Percentiles rank a stretch among this genome's conserved stretches.
These are phyloP conservation scores for Pseudocercospora macadamiae DNA, from an alignment of 2,329 filamentous ascomycete genomes.

Conservation along the genomic window DNA sequence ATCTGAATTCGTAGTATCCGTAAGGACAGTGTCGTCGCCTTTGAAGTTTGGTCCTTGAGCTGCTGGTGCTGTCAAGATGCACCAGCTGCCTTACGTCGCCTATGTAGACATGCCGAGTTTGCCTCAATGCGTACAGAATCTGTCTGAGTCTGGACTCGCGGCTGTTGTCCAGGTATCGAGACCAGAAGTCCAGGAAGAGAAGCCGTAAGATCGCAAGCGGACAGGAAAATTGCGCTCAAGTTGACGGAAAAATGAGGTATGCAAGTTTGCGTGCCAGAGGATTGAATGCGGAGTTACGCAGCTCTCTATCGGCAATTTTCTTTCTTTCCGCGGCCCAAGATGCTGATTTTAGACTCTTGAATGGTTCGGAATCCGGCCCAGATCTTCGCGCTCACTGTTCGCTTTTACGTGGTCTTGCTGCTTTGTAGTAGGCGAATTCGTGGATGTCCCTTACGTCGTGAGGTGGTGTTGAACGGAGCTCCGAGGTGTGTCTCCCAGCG, in stretches of 20 bases:
- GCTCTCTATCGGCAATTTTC: slow-evolving; percentile 10
- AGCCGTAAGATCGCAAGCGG: slow-evolving; percentile 13
- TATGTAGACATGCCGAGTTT: slow-evolving; percentile 11
- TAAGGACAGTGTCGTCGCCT: neutral
- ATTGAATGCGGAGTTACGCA: slow-evolving; percentile 9
- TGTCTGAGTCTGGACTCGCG: slow-evolving; percentile 11
- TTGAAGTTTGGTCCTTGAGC: neutral
- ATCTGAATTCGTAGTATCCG: neutral
- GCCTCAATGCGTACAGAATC: neutral
- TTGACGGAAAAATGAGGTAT: slow-evolving; percentile 20
- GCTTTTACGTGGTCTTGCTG: neutral
- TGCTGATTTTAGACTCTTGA: slow-evolving; percentile 7
- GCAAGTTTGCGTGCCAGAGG: slow-evolving; percentile 12
- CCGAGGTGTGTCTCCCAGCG: slow-evolving; percentile 2
- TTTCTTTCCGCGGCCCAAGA: slow-evolving; percentile 21
- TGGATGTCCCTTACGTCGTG: neutral
- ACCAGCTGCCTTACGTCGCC: slow-evolving; percentile 12
- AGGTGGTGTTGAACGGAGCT: neutral
- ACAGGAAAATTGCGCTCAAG: slow-evolving; percentile 1
- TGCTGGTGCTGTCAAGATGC: slow-evolving; percentile 15
- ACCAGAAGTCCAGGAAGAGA: slow-evolving; percentile 1
- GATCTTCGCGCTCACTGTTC: neutral
- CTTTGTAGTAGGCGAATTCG: no score
- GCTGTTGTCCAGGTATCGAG: slow-evolving; percentile 17
- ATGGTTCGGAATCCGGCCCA: neutral